Base-by-base conservation (phyloP, 495 filamentous ascomycete genomes). In the Schizothecium vesticola region DNA sequence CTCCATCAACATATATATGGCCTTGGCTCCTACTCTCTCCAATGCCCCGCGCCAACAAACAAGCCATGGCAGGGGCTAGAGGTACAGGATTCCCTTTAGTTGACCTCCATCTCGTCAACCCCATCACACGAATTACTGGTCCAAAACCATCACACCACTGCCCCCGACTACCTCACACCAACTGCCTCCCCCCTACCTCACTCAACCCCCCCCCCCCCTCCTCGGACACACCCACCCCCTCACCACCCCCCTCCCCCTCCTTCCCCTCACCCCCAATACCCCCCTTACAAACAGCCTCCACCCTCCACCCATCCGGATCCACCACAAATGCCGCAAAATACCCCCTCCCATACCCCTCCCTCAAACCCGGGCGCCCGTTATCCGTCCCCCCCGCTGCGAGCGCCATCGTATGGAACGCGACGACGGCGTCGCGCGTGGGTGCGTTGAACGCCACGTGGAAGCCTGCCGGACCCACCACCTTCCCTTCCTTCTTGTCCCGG, bases 251-350 rank as follows among this genome's bases (percentile, higher is more conserved):
- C 63, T 57, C 24, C 58, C n/a, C 13, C 11, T 59, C 60, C 64
- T 56, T 62, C 23, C 56, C 60, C 2, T 36, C 51, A 12, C 2
- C 61, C 28, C 13, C 56, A 1, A 16, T 1, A 16, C 1, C 33
- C 12, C 33, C 59, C 67, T 72, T 75, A 58, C 73, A 79, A 58
- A 80, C 80, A n/a, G 71, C 79, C 70, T 82, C 80, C 29, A 82
- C 61, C 69, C 70, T 64, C 75, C 75, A 79, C 1, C 81, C 81
- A 69, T 81, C 76, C 0, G 74, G 71, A 73, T 81, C 80, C 2
- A 78, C 62, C 55, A 83, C 77, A 72, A 78, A 83, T 21, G 78
- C 78, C 8, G 77, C 81, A 67, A 78, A 82, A n/a, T 83, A 82
- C 16, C 70, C 51, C 24, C 61, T 62, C 22, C 76, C 75, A 64